Conservation (phyloP, 1,284 basidiomycete genomes). For the Cutaneotrichosporon sp. region DNA sequence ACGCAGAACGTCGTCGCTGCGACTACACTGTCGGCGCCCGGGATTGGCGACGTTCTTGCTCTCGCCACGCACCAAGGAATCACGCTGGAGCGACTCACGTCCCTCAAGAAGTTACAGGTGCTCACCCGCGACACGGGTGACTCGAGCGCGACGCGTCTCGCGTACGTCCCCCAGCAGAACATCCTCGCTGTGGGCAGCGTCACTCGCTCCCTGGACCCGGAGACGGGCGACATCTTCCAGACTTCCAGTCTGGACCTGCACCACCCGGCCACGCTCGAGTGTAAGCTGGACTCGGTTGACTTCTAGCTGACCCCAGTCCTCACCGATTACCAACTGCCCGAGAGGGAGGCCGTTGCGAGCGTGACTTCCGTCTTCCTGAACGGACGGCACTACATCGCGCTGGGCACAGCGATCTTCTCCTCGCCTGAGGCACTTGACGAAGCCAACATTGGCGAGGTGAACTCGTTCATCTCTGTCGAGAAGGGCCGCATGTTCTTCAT, state of each 20-base stretch:
- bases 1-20: conserved; percentile 64
- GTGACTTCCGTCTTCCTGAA: conserved; percentile 33
- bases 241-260: conserved; percentile 66
- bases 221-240: conserved; percentile 59
- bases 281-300: conserved; percentile 54
- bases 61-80: conserved; percentile 62
- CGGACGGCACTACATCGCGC: conserved; percentile 40
- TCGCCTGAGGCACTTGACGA: conserved; percentile 36
- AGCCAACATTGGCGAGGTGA: conserved; percentile 28
- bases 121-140: conserved; percentile 69
- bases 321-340: conserved; percentile 28
- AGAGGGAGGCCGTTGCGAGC: conserved; percentile 38
- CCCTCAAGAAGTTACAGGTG: conserved; percentile 77
- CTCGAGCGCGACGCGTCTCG: conserved; percentile 66
- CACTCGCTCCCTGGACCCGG: conserved; percentile 58
- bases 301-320: conserved; percentile 29
- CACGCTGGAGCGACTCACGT: conserved; percentile 64
- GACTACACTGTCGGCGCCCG: conserved; percentile 57
- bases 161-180: conserved; percentile 60
- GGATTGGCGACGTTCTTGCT: conserved; percentile 61
- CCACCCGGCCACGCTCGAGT: conserved; percentile 64
- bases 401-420: conserved; percentile 46
- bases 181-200: conserved; percentile 66
- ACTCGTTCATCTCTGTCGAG: conserved; percentile 29
- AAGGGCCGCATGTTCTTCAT: conserved; percentile 45